These are phyloP conservation scores for Heritiera fomes DNA, from an alignment of 345 rosid species.

Conservation along the genomic window DNA sequence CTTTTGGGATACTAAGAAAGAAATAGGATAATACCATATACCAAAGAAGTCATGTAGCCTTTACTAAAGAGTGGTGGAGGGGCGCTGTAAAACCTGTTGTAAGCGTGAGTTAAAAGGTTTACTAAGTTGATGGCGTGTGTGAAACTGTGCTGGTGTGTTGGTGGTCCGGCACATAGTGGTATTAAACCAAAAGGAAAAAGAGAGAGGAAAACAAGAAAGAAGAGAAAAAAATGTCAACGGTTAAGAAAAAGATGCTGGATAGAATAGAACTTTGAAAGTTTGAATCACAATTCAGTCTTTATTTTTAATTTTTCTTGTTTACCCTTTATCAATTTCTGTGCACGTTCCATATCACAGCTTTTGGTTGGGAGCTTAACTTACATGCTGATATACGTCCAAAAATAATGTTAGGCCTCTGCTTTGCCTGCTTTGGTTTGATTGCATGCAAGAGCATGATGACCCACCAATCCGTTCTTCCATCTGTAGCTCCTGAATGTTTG, in stretches of 20 bases:
- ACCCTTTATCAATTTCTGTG: slow-evolving; percentile 56
- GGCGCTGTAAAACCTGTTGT: slow-evolving; percentile 27
- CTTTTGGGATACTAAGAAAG: slow-evolving; percentile 27
- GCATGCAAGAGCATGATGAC: slow-evolving; percentile 20
- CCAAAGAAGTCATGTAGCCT: slow-evolving; percentile 33
- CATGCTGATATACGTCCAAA: not conserved
- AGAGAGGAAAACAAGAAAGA: too few species aligned
- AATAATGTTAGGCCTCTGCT: not conserved
- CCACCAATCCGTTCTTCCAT: slow-evolving; percentile 26
- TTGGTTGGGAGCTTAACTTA: slow-evolving; percentile 26
- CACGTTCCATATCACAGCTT: slow-evolving; percentile 28
- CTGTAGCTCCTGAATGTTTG: not conserved
- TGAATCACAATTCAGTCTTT: slow-evolving; percentile 27
- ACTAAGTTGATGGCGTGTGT: slow-evolving; percentile 47
- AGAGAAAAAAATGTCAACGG: slow-evolving; percentile 54
- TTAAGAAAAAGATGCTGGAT: slow-evolving; percentile 36
- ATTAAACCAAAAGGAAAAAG: slow-evolving; percentile 25
- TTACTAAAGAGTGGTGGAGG: slow-evolving; percentile 34
- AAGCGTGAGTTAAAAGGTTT: slow-evolving; percentile 45
- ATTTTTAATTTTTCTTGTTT: slow-evolving; percentile 28
- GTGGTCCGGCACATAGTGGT: slow-evolving; percentile 55
- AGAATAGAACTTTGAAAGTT: slow-evolving; percentile 31
- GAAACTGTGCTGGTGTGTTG: slow-evolving; percentile 48
- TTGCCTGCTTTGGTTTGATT: not conserved
- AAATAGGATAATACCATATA: not conserved